Evolutionary conservation across 2,329 filamentous ascomycete genomes (phyloP), one percentile per base, ranked within the genome.

Genomic region (Purpureocillium takamizusanense): DNA sequence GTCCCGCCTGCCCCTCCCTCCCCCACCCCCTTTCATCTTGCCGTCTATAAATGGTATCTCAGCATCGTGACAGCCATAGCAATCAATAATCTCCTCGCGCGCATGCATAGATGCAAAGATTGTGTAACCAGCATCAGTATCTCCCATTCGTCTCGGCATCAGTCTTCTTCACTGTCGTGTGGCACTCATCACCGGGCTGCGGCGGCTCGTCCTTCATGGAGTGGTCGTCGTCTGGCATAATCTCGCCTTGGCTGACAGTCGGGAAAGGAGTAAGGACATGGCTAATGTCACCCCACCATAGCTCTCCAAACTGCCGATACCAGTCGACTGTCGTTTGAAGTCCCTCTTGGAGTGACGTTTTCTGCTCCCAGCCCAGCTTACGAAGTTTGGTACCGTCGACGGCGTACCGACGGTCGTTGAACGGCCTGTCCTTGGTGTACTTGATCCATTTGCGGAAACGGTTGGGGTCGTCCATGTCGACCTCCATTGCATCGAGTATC

Each of bases 361-460:
- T 77, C 55, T 83, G 83, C 39, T 73, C 66, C 83, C 82, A 86
- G 16, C 82, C 83, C 5, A 87, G 66, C 44, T 70, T 61, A 30
- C 73, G 65, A 47, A 86, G 68, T 59, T 85, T 86, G 38, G 71
- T 74, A 27, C 76, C 81, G 53, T 86, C 79, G 3, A 86, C 78
- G 10, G 80, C 80, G 51, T 86, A 87, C 29, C 81, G 69, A 51
- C 78, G 73, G 57, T 87, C 83, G 58, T 86, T 86, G 63, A 84
- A 90, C 0, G 84, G 85, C 15, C 86, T 72, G 60, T 92, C 85
- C 46, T 80, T 72, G 2, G 83, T 86, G 59, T 86, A 82, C 57
- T 83, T 77, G 49, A 89, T 74, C 72, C 78, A 83, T 50, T 71
- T 71, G 42, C 70, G 66, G 39, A 81, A 67, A 38, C 79, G 69